Evolutionary conservation across 23 red algal species (phyloP), one percentile per base, ranked within the genome.

Genomic region (Gracilaria caudata): DNA sequence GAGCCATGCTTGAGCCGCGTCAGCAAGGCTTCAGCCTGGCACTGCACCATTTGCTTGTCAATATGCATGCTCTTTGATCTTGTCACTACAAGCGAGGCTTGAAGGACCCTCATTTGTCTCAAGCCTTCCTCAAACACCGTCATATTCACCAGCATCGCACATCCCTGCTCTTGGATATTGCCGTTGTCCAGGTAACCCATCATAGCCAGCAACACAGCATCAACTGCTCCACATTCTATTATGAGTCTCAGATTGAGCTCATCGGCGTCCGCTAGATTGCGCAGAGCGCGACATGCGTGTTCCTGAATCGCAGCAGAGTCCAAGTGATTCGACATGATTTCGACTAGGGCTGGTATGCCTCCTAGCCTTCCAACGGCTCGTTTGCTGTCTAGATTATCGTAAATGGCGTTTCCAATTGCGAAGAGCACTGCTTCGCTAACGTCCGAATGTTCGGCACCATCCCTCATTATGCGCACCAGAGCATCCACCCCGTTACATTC

Each of bases 111-210:
- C 72, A 86, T 80, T 19, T 37, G 68, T 34, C 56, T 56, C 34
- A 79, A 44, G 24, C 76, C 66, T 30, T 93, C 72, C 37, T 87
- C 90, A 30, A 59, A 64, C 49, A 80, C 43, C 60, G 90, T 72
- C 71, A 93, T 85, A 45, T 86, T 86, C 58, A 68, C 41, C 55
- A 93, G 23, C 81, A 93, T 86, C 19, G 90, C 90, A 53, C 49
- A 79, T 54, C 61, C 80, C 53, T 93, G 90, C 55, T 93, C 90
- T 77, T 93, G 90, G 73, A 93, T 86, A 43, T 63, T 47, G 4
- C 59, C 90, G 35, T 93, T 93, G 6, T 86, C 71, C 19, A 53
- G 81, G 38, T 86, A 87, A 28, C 80, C 61, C 90, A 77, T 77
- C 49, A 84, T 78, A 29, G 90, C 73, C 32, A 73, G 51, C 25